A percentile compares a stretch with the other conserved stretches of the same genome.
These are phyloP conservation scores for Phyllosticta ampelicida DNA, from an alignment of 2,329 filamentous ascomycete genomes.

Conservation along the genomic window DNA sequence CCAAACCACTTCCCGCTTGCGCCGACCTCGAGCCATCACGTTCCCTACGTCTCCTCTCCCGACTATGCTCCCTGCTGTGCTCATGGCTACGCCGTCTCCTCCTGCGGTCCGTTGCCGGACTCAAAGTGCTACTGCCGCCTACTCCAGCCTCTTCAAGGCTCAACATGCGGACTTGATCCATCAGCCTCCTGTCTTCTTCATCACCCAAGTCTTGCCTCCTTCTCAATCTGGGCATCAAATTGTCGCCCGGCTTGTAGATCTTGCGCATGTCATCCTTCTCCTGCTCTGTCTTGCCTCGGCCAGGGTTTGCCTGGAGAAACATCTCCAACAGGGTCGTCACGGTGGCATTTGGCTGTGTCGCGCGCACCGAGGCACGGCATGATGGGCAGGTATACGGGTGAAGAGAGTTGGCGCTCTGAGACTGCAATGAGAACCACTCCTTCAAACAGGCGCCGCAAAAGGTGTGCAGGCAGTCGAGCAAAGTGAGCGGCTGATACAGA, in stretches of 20 bases:
- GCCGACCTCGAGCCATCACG: background rate
- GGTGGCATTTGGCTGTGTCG: conserved; percentile 81
- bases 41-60: conserved; percentile 13
- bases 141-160: conserved; percentile 60
- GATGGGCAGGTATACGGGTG: conserved; percentile 78
- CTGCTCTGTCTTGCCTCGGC: conserved; percentile 53
- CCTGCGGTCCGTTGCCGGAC: conserved; percentile 31
- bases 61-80: conserved; percentile 26
- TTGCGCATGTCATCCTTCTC: conserved; percentile 68
- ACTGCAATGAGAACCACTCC: conserved; percentile 87
- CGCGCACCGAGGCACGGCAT: conserved; percentile 77
- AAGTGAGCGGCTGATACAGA: conserved; percentile 78
- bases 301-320: conserved; percentile 70
- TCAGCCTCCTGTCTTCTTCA: conserved; percentile 56
- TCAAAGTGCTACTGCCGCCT: conserved; percentile 19
- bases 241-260: conserved; percentile 72
- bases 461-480: conserved; percentile 88
- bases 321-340: conserved; percentile 85
- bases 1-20: background rate
- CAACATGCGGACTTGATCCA: conserved; percentile 61
- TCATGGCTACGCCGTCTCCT: conserved; percentile 16
- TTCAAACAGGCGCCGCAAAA: conserved; percentile 94
- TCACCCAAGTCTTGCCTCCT: conserved; percentile 43
- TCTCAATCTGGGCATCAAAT: conserved; percentile 56
- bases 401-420: conserved; percentile 43